Evolutionary conservation across 2,329 filamentous ascomycete species (phyloP).

Genomic region (Pseudocercospora pini-densiflorae): DNA sequence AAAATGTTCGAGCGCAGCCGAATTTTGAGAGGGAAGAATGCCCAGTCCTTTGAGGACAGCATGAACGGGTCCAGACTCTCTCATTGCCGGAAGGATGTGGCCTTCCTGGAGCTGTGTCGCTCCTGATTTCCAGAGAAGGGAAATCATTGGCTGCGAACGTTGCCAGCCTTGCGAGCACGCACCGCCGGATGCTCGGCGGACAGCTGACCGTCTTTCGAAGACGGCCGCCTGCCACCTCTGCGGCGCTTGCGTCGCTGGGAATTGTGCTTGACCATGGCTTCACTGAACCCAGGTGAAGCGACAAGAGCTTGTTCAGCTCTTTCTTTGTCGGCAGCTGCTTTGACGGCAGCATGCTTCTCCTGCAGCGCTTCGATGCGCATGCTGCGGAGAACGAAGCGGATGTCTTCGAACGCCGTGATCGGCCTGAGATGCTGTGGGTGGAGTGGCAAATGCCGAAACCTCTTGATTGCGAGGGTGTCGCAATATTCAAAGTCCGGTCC

Average conservation of each 20-base stretch:
- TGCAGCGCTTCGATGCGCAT: not conserved
- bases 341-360: not conserved
- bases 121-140: not conserved
- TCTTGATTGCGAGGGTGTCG: not conserved
- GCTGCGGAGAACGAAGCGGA: not conserved
- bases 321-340: conserved; percentile 9
- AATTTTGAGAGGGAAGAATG: conserved; percentile 2
- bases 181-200: not conserved
- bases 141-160: conserved; percentile 3
- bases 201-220: not conserved
- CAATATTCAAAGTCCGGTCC: not conserved
- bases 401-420: not conserved
- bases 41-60: conserved; percentile 8
- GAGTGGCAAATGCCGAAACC: not conserved
- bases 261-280: conserved; percentile 1
- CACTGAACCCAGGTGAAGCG: not conserved
- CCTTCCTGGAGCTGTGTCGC: conserved; percentile 7
- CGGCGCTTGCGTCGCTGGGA: not conserved
- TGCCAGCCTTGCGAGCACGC: not conserved
- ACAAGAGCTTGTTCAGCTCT: not conserved
- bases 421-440: not conserved
- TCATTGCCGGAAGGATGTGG: conserved; percentile 1
- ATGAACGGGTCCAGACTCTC: conserved; percentile 5
- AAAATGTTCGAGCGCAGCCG: not conserved
- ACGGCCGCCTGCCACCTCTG: not conserved